Conservation (phyloP, 495 filamentous ascomycete species). For the Aspergillus sclerotiicarbonarius region DNA sequence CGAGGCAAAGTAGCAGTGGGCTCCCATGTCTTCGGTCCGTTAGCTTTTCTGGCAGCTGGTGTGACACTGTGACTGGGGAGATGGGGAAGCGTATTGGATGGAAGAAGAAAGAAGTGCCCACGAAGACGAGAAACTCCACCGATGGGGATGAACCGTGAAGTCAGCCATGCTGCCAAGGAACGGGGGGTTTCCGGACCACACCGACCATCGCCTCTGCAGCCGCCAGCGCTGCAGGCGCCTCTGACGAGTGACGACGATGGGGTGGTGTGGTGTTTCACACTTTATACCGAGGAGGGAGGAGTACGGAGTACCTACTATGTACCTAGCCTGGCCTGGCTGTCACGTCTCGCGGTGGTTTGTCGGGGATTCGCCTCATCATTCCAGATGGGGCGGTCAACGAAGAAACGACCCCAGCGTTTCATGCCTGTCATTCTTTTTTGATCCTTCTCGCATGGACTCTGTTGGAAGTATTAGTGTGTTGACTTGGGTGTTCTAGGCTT, state of each 20-base stretch:
- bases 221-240: not conserved
- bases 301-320: too few species aligned
- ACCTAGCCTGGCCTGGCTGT: too few species aligned
- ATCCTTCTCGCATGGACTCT: not conserved
- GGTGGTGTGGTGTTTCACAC: conserved; percentile 6
- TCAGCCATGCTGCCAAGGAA: not conserved
- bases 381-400: too few species aligned
- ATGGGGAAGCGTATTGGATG: not conserved
- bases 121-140: not conserved
- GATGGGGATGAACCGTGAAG: not conserved
- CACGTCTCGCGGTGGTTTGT: too few species aligned
- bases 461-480: not conserved
- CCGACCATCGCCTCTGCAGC: too few species aligned
- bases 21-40: not conserved
- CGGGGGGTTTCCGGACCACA: not conserved
- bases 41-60: not conserved
- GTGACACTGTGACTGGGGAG: not conserved
- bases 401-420: not conserved
- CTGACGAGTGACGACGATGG: conserved; percentile 8
- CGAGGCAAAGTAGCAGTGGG: not conserved
- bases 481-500: not conserved
- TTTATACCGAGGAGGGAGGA: not conserved
- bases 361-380: too few species aligned
- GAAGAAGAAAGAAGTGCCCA: not conserved
- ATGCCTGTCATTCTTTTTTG: not conserved